Evolutionary conservation across 140 eudicot genomes (phyloP), one percentile per base, ranked within the genome.

Genomic region (Senecio squalidus): DNA sequence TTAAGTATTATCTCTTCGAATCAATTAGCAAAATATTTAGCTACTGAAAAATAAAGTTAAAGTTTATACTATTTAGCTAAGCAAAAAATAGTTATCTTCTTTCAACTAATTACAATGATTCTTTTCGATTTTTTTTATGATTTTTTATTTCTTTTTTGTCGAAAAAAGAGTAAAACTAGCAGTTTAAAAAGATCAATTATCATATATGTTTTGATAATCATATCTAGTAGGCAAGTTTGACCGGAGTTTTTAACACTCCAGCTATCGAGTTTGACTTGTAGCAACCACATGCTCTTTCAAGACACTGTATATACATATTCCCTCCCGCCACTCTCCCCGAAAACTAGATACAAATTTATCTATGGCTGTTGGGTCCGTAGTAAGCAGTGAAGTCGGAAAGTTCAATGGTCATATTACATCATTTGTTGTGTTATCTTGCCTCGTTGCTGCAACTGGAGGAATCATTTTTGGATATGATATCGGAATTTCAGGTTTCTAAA

Each of bases 371-470:
- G 77, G 79, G 44, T 40, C 62, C 1, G 74, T 25, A 2, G 44
- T 64, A 21, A 49, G 45, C 22, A 54, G 55, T 17, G 75, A 51
- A 48, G 62, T 46, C 0, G 53, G 31, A 7, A 39, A 58, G 16
- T 80, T 77, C 67, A 71, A 71, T 68, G 94, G 94, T 17, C 73
- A 33, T 44, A 40, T 80, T 10, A 84, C 94, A 18, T 34, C 48
- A 46, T 84, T 80, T 23, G 85, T 84, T 22, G 52, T 84, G 21
- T 15, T 84, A 18, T 84, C 94, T 24, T 81, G 83, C 46, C 54
- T 84, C 74, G 69, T 84, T 65, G 94, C 94, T 46, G 88, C 94
- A 67, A 74, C 71, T 4, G 94, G 94, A 30, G 94, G 88, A 5
- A 51, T 75, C 43, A 70, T 84, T 13, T 84, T 84, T n/a, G 94